Evolutionary conservation across 352 stramenopile genomes (phyloP).

Genomic region (Phytopythium aichiense): DNA sequence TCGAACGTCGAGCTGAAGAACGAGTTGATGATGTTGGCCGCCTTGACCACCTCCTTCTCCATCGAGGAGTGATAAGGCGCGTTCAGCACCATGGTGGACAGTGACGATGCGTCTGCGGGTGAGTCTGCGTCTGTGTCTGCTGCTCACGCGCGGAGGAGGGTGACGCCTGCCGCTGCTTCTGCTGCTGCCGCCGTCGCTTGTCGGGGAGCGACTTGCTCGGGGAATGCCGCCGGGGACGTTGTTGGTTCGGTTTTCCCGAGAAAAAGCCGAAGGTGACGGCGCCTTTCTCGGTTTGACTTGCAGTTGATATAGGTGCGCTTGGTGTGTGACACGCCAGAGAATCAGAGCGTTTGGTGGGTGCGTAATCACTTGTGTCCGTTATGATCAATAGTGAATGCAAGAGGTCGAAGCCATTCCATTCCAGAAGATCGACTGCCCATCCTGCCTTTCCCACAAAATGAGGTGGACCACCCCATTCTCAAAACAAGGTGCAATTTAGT

Average conservation of each 20-base stretch:
- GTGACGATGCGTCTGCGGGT: neutral
- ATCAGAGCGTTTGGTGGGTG: constrained; percentile 3
- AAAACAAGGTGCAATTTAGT: neutral
- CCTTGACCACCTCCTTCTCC: constrained; percentile 85
- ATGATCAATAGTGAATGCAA: neutral
- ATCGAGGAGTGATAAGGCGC: constrained; percentile 84
- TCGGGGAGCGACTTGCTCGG: no score
- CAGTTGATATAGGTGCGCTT: neutral
- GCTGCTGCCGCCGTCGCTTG: no score
- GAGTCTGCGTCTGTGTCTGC: neutral
- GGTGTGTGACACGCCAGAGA: constrained; percentile 10
- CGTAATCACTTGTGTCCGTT: neutral
- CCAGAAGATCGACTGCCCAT: neutral
- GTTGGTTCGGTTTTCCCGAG: no score
- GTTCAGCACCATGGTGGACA: constrained; percentile 67
- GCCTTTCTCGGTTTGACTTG: no score
- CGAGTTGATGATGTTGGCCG: constrained; percentile 76
- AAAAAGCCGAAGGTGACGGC: no score
- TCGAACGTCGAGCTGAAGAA: constrained; percentile 77
- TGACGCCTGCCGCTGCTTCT: no score
- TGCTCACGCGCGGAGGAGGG: no score
- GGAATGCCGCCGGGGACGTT: no score
- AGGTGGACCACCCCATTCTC: neutral
- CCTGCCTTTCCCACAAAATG: neutral
- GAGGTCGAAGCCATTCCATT: neutral